Conservation (phyloP, 306 rosid species). For the Notholithocarpus densiflorus region DNA sequence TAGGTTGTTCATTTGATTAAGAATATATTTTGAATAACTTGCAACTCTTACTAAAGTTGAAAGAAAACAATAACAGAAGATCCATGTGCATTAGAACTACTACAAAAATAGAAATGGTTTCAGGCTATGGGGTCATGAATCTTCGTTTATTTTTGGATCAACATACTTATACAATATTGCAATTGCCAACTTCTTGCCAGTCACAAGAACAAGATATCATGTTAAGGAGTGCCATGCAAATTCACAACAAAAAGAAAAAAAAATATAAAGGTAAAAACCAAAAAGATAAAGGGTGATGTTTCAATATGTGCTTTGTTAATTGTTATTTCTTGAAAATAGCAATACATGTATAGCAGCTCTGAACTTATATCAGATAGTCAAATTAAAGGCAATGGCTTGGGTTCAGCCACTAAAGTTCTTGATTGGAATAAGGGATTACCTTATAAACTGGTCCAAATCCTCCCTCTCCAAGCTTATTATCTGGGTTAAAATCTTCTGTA, state of each 20-base stretch:
- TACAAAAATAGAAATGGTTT: background rate
- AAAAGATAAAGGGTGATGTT: background rate
- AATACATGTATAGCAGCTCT: background rate
- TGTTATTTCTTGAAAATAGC: background rate
- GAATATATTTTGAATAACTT: background rate
- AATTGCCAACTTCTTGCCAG: background rate
- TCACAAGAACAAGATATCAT: background rate
- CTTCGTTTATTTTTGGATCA: background rate
- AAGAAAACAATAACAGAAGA: background rate
- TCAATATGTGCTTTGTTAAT: background rate
- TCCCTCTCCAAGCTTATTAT: too few species aligned
- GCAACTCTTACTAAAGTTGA: background rate
- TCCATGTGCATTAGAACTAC: background rate
- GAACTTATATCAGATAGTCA: background rate
- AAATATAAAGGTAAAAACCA: background rate
- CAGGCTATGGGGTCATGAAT: background rate
- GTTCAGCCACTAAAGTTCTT: too few species aligned
- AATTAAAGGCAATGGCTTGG: background rate
- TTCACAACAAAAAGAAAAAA: background rate
- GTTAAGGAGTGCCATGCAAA: background rate
- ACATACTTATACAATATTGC: background rate
- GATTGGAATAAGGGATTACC: too few species aligned
- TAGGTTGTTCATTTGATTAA: background rate
- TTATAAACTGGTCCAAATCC: too few species aligned
- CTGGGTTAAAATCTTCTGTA: too few species aligned